Base-by-base conservation (phyloP, 2,329 filamentous ascomycete species). In the Stachybotrys echinatus region DNA sequence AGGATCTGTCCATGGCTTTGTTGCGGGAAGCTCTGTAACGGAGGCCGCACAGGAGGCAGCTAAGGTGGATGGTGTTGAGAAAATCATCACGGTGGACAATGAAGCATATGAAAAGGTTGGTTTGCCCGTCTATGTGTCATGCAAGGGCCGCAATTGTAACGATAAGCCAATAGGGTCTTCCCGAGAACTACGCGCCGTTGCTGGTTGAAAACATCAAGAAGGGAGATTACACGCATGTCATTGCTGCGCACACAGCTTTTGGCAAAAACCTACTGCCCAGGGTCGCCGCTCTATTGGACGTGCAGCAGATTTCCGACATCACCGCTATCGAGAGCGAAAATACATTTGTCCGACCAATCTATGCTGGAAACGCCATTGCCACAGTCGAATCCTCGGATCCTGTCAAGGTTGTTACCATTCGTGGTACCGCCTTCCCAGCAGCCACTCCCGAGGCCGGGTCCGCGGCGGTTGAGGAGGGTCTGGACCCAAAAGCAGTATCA, bases 191-290 rank as follows among this genome's bases (percentile, higher is more conserved):
- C 65, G 94, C 92, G n/a, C 88, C 91, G 50, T 77, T 99, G 44
- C 77, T 99, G 39, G 88, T 91, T 47, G 92, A 97, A 70, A 99
- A 97, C 71, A 92, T 97, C 71, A 95, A 95, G 75, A 94, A 94
- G 67, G 92, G 89, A 53, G 89, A 86, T 52, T 97, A 91, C 70
- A 95, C 92, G 53, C 94, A 99, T 66, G 81, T 99, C 55, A 80
- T 99, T 61, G 88, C 87, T 38, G 87, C 88, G 49, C 91, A 97
- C 74, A 94, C 92, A 21, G 91, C 94, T 1, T 99, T 99, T 71
- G 94, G 94, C 63, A 99, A 99, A 82, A 95, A 87, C 69, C 70
- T 99, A 43, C 77, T 99, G 72, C 94, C 94, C 38, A 85, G 94
- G 54, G 88, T 96, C 17, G 90, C 94, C 19, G 94, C 94, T 19